phyloP scores from a whole-genome alignment of 2,329 filamentous ascomycete species.

The Aspergillus floridensis region DNA sequence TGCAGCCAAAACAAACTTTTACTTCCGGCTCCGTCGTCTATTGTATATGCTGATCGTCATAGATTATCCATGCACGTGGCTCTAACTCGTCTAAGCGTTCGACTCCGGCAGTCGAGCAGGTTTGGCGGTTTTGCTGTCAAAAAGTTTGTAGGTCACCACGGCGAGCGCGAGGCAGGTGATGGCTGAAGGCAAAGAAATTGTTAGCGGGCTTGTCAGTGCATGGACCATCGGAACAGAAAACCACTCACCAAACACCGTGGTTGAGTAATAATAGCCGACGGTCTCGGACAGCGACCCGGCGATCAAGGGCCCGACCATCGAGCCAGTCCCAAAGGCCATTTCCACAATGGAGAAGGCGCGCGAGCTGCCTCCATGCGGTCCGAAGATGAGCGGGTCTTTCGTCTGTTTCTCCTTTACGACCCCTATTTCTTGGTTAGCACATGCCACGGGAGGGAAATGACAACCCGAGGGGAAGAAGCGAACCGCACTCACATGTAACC shows the following conservation, averaged over 20 bases:
- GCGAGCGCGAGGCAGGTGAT: background rate
- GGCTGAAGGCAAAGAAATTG: background rate
- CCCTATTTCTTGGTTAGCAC: background rate
- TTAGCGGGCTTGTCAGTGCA: too few relatives aligned
- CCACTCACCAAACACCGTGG: conserved; percentile 15
- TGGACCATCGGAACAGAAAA: too few relatives aligned
- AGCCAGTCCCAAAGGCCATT: conserved; percentile 22
- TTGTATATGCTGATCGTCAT: too few relatives aligned
- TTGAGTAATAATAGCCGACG: conserved; percentile 21
- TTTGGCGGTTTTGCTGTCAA: background rate
- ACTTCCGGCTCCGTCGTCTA: too few relatives aligned
- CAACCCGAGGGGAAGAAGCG: too few relatives aligned
- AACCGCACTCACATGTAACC: conserved; percentile 22
- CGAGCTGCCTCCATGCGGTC: conserved; percentile 24
- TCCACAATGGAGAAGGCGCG: conserved; percentile 23
- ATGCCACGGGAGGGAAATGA: too few relatives aligned
- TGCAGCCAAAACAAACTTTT: too few relatives aligned
- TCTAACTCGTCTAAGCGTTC: too few relatives aligned
- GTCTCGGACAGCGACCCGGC: conserved; percentile 19
- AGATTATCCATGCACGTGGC: too few relatives aligned
- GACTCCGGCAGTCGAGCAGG: background rate
- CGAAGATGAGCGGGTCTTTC: conserved; percentile 25
- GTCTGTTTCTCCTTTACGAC: conserved; percentile 19
- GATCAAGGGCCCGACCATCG: conserved; percentile 24
- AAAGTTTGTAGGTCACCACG: background rate